phyloP scores from a whole-genome alignment of 1,139 yeast genomes.

The Sugiyamaella neomexicana region DNA sequence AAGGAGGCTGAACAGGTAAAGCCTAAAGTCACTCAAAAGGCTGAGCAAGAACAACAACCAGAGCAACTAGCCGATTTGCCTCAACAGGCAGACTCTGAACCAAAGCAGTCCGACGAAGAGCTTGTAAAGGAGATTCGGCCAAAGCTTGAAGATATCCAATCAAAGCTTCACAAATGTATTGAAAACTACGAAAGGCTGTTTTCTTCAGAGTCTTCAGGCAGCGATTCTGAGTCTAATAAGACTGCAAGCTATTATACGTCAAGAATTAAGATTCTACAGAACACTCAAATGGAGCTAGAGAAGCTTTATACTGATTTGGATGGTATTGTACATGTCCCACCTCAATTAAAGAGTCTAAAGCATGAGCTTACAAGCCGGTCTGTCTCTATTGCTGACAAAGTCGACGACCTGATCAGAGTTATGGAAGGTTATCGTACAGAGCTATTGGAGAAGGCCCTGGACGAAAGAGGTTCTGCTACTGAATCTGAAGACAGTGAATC shows the following conservation, averaged over 20 bases:
- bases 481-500: slow-evolving; percentile 11
- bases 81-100: too few species aligned
- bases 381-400: slow-evolving; percentile 31
- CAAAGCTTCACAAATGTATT: slow-evolving; percentile 25
- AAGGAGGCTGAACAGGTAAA: slow-evolving; percentile 9
- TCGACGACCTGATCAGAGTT: slow-evolving; percentile 30
- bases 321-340: slow-evolving; percentile 21
- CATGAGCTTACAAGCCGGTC: slow-evolving; percentile 29
- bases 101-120: slow-evolving; percentile 10
- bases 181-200: slow-evolving; percentile 29
- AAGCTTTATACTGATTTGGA: slow-evolving; percentile 31
- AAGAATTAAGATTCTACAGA: slow-evolving; percentile 32
- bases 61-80: slow-evolving; percentile 1
- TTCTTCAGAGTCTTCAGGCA: slow-evolving; percentile 23
- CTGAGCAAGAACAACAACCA: neutral
- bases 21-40: neutral
- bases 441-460: slow-evolving; percentile 19
- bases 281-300: slow-evolving; percentile 31
- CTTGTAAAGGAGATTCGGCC: neutral
- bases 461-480: slow-evolving; percentile 10
- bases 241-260: slow-evolving; percentile 24
- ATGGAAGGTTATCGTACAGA: slow-evolving; percentile 26
- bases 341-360: slow-evolving; percentile 25
- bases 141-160: slow-evolving; percentile 22
- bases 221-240: slow-evolving; percentile 21